Evolutionary conservation across 768 basidiomycete genomes (phyloP).

Genomic region (Kwoniella dejecticola): DNA sequence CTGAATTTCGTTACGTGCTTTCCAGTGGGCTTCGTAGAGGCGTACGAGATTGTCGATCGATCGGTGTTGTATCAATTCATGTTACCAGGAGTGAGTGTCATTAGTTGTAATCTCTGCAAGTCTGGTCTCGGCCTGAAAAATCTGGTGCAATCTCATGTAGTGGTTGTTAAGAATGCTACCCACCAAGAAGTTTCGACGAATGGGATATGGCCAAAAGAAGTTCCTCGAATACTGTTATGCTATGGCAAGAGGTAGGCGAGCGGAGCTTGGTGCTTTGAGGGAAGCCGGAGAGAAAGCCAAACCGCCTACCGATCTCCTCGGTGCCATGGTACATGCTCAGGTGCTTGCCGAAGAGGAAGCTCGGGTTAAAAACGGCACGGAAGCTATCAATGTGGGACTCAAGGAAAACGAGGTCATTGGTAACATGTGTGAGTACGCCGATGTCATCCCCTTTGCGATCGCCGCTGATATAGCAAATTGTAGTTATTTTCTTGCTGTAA

Average conservation of each 20-base stretch:
- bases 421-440: slow-evolving; percentile 29
- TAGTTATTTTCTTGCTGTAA: slow-evolving; percentile 16
- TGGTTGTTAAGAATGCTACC: slow-evolving; percentile 9
- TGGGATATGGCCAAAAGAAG: slow-evolving; percentile 25
- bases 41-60: slow-evolving; percentile 26
- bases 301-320: slow-evolving; percentile 32
- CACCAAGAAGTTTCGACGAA: slow-evolving; percentile 18
- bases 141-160: neutral
- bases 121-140: no score
- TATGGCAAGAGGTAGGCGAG: slow-evolving; percentile 19
- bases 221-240: slow-evolving; percentile 24
- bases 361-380: slow-evolving; percentile 9
- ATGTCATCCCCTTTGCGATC: neutral
- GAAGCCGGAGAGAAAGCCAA: slow-evolving; percentile 19
- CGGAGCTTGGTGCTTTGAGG: neutral
- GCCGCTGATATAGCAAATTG: neutral
- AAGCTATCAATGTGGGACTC: slow-evolving; percentile 25
- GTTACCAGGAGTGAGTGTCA: slow-evolving; percentile 10
- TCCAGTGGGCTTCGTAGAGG: slow-evolving; percentile 33
- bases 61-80: slow-evolving; percentile 26
- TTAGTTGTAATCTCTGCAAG: no score
- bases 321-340: slow-evolving; percentile 34
- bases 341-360: slow-evolving; percentile 30
- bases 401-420: slow-evolving; percentile 40
- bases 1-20: neutral